Conservation (phyloP, 176 grass and related monocot genomes). For the Rhynchospora tenuis region DNA sequence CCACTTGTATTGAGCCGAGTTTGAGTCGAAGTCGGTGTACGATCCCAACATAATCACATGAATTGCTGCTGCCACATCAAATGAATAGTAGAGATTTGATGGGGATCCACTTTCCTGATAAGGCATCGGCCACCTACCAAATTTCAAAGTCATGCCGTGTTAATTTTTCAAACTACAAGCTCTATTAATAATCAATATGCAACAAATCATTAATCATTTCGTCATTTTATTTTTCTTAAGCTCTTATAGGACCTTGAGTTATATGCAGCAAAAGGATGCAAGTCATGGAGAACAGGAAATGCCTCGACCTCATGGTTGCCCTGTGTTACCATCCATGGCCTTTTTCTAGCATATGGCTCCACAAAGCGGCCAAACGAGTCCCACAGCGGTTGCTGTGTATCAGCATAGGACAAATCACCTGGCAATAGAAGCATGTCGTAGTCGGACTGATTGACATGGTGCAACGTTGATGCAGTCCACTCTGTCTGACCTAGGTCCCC, state of each 20-base stretch:
- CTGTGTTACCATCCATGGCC: slow-evolving; percentile 87
- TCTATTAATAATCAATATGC: not conserved
- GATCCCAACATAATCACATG: slow-evolving; percentile 83
- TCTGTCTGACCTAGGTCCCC: slow-evolving; percentile 91
- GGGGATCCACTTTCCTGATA: slow-evolving; percentile 73
- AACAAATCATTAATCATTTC: not conserved
- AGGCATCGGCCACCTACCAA: slow-evolving; percentile 60
- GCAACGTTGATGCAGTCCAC: slow-evolving; percentile 83
- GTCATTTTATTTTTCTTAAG: not conserved
- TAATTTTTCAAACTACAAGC: not conserved
- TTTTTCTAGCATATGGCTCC: slow-evolving; percentile 45
- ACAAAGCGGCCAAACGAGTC: slow-evolving; percentile 87
- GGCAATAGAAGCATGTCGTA: slow-evolving; percentile 85
- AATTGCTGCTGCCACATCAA: slow-evolving; percentile 52
- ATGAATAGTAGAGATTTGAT: slow-evolving; percentile 85
- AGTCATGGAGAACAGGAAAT: slow-evolving; percentile 21
- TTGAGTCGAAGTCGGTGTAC: slow-evolving; percentile 41
- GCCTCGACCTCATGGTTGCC: slow-evolving; percentile 93
- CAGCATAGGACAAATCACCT: slow-evolving; percentile 86
- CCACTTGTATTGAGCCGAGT: slow-evolving; percentile 72
- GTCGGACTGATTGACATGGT: slow-evolving; percentile 38
- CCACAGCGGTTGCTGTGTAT: slow-evolving; percentile 77
- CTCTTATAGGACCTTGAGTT: slow-evolving; percentile 20
- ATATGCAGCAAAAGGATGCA: slow-evolving; percentile 53
- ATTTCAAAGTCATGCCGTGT: not conserved